A percentile compares a stretch with the other conserved stretches of the same genome.
Evolutionary conservation across 768 basidiomycete species (phyloP).

Genomic region (Brasilioporus rufonigricans): DNA sequence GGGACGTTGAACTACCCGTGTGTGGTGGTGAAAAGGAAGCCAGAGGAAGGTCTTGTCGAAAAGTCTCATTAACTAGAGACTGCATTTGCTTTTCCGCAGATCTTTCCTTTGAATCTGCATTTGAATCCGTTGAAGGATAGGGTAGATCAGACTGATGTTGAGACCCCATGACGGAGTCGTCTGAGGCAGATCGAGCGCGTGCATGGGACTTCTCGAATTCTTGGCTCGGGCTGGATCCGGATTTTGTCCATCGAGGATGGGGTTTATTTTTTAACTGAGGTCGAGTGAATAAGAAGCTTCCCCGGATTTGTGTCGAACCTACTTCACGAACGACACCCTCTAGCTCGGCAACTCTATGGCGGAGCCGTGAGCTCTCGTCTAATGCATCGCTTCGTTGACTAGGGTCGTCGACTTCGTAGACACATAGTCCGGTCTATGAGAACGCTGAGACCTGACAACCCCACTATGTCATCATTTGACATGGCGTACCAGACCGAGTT

Average conservation of each 20-base stretch:
- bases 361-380: conserved; percentile 64
- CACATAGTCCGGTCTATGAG: conserved; percentile 70
- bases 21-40: conserved; percentile 31
- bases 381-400: conserved; percentile 49
- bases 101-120: conserved; percentile 5
- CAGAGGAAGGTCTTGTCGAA: conserved; percentile 27
- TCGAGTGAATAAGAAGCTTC: not conserved
- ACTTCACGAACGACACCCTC: conserved; percentile 85
- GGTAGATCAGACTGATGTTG: conserved; percentile 2
- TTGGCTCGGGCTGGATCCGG: conserved; percentile 22
- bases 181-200: conserved; percentile 18
- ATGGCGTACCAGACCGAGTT: conserved; percentile 38
- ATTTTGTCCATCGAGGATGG: conserved; percentile 57
- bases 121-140: not conserved
- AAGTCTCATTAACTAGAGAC: conserved; percentile 2
- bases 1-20: conserved; percentile 28
- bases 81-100: not conserved
- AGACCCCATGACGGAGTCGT: conserved; percentile 6
- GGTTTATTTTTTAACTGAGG: conserved; percentile 69
- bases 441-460: conserved; percentile 9
- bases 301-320: conserved; percentile 7
- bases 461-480: conserved; percentile 25
- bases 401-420: conserved; percentile 82
- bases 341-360: conserved; percentile 76
- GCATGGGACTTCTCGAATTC: conserved; percentile 29